Evolutionary conservation across 2,329 filamentous ascomycete genomes (phyloP).

Genomic region (Fusarium nanum): DNA sequence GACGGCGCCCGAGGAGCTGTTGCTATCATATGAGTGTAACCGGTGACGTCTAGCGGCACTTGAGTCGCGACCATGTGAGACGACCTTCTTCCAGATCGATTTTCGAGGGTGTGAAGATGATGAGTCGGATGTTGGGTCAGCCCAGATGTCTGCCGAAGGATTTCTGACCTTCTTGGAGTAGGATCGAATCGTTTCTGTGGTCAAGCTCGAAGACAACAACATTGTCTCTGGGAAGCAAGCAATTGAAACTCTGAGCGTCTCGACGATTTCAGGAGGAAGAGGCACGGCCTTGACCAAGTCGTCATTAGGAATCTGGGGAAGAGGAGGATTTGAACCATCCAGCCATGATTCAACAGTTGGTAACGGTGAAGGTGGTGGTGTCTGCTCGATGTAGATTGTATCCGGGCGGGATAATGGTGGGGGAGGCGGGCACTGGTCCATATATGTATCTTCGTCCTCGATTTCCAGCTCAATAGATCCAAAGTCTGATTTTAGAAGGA

Average conservation of each 20-base stretch:
- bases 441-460: constrained; percentile 37
- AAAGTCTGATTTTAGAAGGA: constrained; percentile 38
- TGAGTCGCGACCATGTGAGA: constrained; percentile 46
- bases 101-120: constrained; percentile 35
- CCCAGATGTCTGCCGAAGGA: constrained; percentile 44
- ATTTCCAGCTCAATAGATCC: constrained; percentile 35
- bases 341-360: constrained; percentile 54
- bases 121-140: constrained; percentile 34
- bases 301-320: constrained; percentile 48
- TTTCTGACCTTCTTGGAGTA: constrained; percentile 66
- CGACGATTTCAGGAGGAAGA: constrained; percentile 64
- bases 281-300: constrained; percentile 58
- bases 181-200: constrained; percentile 67
- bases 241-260: constrained; percentile 65
- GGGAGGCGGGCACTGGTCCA: constrained; percentile 12
- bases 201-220: constrained; percentile 65
- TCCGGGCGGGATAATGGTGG: constrained; percentile 28
- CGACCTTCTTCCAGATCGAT: constrained; percentile 54
- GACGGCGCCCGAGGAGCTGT: constrained; percentile 15
- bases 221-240: constrained; percentile 70
- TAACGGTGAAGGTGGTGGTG: constrained; percentile 51
- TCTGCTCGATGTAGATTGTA: constrained; percentile 49
- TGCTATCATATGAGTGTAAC: constrained; percentile 27
- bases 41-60: constrained; percentile 30
- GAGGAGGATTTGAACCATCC: constrained; percentile 49